phyloP scores from a whole-genome alignment of 768 basidiomycete genomes.

The Rhizopogon sp. region DNA sequence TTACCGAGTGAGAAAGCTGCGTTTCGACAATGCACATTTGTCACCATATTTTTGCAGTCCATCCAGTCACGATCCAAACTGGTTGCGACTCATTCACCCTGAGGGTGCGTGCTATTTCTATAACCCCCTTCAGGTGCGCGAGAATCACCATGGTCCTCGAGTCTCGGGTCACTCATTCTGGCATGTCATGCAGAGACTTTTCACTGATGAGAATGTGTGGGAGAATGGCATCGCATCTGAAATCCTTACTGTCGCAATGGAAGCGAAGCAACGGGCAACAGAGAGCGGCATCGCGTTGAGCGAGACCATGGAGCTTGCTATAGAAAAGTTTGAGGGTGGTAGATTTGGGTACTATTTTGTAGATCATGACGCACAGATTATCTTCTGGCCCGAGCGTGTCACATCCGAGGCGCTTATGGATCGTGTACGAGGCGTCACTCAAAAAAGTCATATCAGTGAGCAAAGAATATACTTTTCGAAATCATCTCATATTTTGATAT shows the following conservation, averaged over 20 bases:
- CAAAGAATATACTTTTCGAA: not conserved
- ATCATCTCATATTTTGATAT: not conserved
- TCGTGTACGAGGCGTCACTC: conserved; percentile 21
- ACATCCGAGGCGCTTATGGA: conserved; percentile 26
- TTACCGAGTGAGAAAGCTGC: not conserved
- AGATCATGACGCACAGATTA: conserved; percentile 33
- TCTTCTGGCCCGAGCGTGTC: conserved; percentile 42
- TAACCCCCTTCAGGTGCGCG: conserved; percentile 33
- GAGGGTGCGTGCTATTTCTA: conserved; percentile 54
- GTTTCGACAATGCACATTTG: not conserved
- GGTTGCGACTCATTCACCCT: conserved; percentile 32
- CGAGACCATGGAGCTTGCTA: not conserved
- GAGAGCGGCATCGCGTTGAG: not conserved
- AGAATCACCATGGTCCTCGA: not conserved
- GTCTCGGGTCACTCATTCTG: not conserved
- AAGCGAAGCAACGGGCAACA: not conserved
- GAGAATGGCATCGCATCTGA: not conserved
- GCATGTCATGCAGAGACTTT: conserved; percentile 30
- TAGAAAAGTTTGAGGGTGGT: not conserved
- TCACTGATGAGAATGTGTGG: conserved; percentile 25
- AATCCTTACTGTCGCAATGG: not conserved
- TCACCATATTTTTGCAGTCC: not conserved
- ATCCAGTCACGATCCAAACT: not conserved
- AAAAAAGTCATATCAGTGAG: conserved; percentile 8
- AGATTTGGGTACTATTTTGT: conserved; percentile 38